phyloP scores from a whole-genome alignment of 805 yeast species.

The Saccharomycodes ludwigii region DNA sequence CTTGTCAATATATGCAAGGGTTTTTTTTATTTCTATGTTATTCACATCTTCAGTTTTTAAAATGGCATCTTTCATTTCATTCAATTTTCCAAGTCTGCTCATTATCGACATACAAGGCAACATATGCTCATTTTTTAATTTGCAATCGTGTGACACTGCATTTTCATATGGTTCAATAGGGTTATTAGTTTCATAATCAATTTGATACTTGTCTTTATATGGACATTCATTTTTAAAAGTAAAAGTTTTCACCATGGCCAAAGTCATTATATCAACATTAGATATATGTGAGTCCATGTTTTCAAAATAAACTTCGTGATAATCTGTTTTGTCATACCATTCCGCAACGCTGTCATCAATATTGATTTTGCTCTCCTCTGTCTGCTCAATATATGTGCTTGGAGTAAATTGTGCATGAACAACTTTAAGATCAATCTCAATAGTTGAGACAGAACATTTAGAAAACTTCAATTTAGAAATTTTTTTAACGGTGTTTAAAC shows the following conservation, averaged over 20 bases:
- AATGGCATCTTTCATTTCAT: constrained; percentile 9
- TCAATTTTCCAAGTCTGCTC: constrained; percentile 10
- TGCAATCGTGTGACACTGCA: constrained; percentile 52
- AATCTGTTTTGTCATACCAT: constrained; percentile 58
- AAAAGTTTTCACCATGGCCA: constrained; percentile 57
- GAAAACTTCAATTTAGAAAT: constrained; percentile 46
- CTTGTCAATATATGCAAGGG: too few relatives aligned
- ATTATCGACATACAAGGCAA: constrained; percentile 14
- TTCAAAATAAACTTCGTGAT: constrained; percentile 40
- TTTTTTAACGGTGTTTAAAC: constrained; percentile 34
- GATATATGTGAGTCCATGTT: constrained; percentile 27
- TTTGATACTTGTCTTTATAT: constrained; percentile 29
- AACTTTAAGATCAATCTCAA: constrained; percentile 47
- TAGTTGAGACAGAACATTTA: constrained; percentile 48
- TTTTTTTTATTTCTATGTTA: too few relatives aligned
- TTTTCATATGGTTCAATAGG: constrained; percentile 35
- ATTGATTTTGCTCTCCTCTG: constrained; percentile 15
- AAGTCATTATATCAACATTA: constrained; percentile 40
- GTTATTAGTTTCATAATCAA: constrained; percentile 25
- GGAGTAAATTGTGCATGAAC: constrained; percentile 35
- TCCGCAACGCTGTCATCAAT: constrained; percentile 40
- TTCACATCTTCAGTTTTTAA: too few relatives aligned
- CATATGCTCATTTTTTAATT: constrained; percentile 20
- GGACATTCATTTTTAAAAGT: constrained; percentile 56
- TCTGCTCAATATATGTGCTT: constrained; percentile 10